A percentile compares a stretch with the other conserved stretches of the same genome.
phyloP scores from a whole-genome alignment of 768 basidiomycete species.

The Calocybe gangraenosa region DNA sequence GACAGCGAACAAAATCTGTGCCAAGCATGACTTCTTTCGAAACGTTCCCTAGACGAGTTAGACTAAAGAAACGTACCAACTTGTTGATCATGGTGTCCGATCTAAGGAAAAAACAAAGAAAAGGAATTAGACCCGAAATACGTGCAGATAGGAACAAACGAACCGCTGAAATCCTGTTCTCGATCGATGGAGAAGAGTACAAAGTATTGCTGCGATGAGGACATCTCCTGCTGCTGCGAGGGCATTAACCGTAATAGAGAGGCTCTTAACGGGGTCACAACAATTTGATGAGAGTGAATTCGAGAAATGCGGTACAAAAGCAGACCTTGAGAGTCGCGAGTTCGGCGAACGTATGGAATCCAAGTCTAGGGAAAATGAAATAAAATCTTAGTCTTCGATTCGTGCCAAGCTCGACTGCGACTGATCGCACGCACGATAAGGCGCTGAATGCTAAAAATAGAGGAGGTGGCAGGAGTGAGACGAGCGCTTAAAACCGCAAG shows the following conservation, averaged over 20 bases:
- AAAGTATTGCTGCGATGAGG: slow-evolving; percentile 40
- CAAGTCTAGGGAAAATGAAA: slow-evolving; percentile 18
- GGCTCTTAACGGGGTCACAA: slow-evolving; percentile 18
- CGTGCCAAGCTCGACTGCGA: neutral
- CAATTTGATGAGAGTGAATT: neutral
- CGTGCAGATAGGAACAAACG: neutral
- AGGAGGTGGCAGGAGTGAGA: neutral
- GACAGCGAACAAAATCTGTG: slow-evolving; percentile 41
- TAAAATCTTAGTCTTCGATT: neutral
- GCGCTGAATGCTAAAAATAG: slow-evolving; percentile 25
- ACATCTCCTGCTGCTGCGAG: slow-evolving; percentile 42
- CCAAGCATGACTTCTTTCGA: neutral
- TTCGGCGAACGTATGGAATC: slow-evolving; percentile 29
- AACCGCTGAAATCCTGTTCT: slow-evolving; percentile 47
- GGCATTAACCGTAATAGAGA: slow-evolving; percentile 42
- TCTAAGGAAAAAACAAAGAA: slow-evolving; percentile 15
- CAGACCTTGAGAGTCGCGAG: slow-evolving; percentile 33
- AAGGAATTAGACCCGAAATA: neutral
- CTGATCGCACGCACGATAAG: slow-evolving; percentile 27
- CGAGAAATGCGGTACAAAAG: neutral
- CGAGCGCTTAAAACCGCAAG: neutral
- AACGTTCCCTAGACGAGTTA: neutral
- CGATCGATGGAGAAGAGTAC: slow-evolving; percentile 35
- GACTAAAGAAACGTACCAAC: slow-evolving; percentile 23
- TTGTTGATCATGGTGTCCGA: slow-evolving; percentile 47